phyloP scores from a whole-genome alignment of 306 rosid genomes.

The Sicyos baderoa region DNA sequence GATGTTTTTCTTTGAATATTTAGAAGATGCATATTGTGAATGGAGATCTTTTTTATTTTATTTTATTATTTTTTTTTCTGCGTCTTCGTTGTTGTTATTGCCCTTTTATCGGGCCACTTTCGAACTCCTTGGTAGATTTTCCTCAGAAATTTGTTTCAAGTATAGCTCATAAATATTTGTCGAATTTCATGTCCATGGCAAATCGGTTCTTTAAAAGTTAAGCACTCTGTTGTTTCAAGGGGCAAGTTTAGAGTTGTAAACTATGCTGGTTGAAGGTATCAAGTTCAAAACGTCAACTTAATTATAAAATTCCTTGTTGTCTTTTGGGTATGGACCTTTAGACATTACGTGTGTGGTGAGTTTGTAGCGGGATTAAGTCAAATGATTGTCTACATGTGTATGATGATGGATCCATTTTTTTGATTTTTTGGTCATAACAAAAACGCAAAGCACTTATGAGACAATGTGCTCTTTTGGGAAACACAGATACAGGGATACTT shows the following conservation, averaged over 20 bases:
- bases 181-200: constrained; percentile 4
- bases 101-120: background rate
- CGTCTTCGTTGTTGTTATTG: background rate
- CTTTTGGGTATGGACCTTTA: no score
- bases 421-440: no score
- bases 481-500: background rate
- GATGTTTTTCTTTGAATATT: background rate
- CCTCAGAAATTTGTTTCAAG: background rate
- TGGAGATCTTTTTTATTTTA: background rate
- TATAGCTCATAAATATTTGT: background rate
- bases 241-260: no score
- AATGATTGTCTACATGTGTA: no score
- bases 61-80: background rate
- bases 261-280: no score
- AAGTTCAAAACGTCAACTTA: no score
- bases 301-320: no score
- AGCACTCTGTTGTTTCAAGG: background rate
- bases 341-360: no score
- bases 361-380: no score
- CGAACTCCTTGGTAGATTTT: background rate
- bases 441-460: background rate
- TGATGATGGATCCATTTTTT: no score
- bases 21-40: constrained; percentile 12
- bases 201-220: background rate
- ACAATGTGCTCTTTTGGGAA: background rate